Percentiles rank a stretch among this genome's conserved stretches.
Conservation (phyloP, 1,284 basidiomycete genomes). For the Microbotryum saponariae region DNA sequence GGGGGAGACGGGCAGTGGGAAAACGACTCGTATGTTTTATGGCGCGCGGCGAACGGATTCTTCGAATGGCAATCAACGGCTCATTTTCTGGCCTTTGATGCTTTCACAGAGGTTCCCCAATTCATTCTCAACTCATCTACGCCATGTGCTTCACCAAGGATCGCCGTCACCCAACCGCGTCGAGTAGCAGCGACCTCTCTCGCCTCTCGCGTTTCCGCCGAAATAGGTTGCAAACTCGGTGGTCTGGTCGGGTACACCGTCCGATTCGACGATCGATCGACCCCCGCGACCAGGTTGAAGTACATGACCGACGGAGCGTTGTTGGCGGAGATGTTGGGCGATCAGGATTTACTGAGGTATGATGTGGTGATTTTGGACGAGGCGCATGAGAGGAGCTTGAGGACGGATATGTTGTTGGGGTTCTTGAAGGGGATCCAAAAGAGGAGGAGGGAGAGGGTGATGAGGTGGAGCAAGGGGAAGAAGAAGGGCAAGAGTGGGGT, state of each 20-base stretch:
- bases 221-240: conserved; percentile 66
- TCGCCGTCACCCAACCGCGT: conserved; percentile 87
- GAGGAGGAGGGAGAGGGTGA: conserved; percentile 39
- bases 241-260: conserved; percentile 84
- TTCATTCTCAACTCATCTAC: conserved; percentile 65
- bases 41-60: neutral
- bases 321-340: conserved; percentile 75
- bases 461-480: conserved; percentile 41
- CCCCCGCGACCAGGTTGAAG: conserved; percentile 69
- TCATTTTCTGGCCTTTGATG: neutral
- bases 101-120: conserved; percentile 68
- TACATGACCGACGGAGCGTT: conserved; percentile 97
- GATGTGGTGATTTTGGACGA: conserved; percentile 91
- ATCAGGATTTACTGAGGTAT: conserved; percentile 70
- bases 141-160: conserved; percentile 53
- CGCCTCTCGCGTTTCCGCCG: conserved; percentile 76
- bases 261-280: conserved; percentile 80
- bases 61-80: too few species aligned
- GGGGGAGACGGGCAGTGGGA: conserved; percentile 95
- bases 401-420: conserved; percentile 90
- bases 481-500: conserved; percentile 37
- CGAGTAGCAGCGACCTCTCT: conserved; percentile 89
- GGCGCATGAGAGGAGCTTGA: conserved; percentile 89
- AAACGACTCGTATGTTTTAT: conserved; percentile 75
- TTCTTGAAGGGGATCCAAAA: conserved; percentile 59